Evolutionary conservation across 345 rosid species (phyloP), one percentile per base, ranked within the genome.

Genomic region (Murraya koenigii): DNA sequence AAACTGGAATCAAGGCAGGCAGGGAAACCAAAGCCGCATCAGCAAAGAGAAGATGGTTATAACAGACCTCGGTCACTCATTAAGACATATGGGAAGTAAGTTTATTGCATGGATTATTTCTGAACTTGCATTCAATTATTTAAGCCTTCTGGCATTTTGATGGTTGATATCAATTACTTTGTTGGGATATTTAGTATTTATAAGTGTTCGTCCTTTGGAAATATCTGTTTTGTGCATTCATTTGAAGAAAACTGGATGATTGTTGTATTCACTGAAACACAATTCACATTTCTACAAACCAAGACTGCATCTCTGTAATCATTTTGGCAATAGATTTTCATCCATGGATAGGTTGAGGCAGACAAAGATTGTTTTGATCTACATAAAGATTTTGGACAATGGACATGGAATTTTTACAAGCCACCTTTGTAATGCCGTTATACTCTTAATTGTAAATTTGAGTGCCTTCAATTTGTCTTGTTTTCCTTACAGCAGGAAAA

Each of bases 31-130:
- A 89, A 78, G 72, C 77, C 87, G 75, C 77, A 87, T 59, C 80
- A 82, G 65, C 75, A 78, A 68, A 83, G 89, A 52, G 82, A 83
- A 75, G 86, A 77, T 75, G 88, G 87, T 71, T 82, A 85, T 63
- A 82, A 91, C 75, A 87, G 98, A 83, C 98, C 97, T 55, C 72
- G 32, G 63, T 87, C 97, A 28, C 78, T 92, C 5, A 83, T 89
- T 85, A 88, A 80, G 76, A 49, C 69, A 76, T 78, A 64, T 49
- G 72, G 74, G 26, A 80, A 58, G 91, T 89, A 88, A 88, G 91
- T 82, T 69, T 41, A 62, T 66, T 55, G 38, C 56, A n/a, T 25
- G 56, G 55, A 23, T 69, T 35, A 22, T 26, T 71, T 35, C 8
- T 35, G 39, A 33, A 33, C 47, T 55, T 47, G 47, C 62, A 28